A percentile compares a stretch with the other conserved stretches of the same genome.
phyloP scores from a whole-genome alignment of 140 eudicot genomes.

The Stevia rebaudiana region DNA sequence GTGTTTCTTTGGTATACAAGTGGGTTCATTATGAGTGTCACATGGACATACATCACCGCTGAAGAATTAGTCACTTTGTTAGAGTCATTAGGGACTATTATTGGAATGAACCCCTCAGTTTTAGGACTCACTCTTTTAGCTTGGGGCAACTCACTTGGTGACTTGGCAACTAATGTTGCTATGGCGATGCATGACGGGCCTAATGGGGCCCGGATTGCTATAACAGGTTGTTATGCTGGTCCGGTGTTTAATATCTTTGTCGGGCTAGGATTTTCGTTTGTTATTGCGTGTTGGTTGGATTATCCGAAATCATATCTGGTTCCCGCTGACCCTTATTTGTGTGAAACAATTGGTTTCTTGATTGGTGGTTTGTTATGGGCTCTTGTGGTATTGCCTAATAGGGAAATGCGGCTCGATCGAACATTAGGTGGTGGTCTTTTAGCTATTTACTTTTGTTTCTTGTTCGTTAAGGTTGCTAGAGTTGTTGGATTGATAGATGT shows the following conservation, averaged over 20 bases:
- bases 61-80: conserved; percentile 51
- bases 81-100: conserved; percentile 45
- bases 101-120: conserved; percentile 49
- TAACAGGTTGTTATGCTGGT: conserved; percentile 71
- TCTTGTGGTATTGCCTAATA: conserved; percentile 52
- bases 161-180: conserved; percentile 45
- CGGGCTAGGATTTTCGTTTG: conserved; percentile 59
- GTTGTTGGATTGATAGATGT: conserved; percentile 31
- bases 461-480: conserved; percentile 44
- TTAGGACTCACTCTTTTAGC: conserved; percentile 61
- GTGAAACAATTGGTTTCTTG: conserved; percentile 48
- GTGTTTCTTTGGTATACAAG: conserved; percentile 44
- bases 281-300: conserved; percentile 39
- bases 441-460: conserved; percentile 52
- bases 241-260: conserved; percentile 61
- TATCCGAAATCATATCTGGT: conserved; percentile 44
- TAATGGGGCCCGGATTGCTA: conserved; percentile 55
- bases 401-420: conserved; percentile 45
- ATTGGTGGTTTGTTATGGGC: conserved; percentile 64
- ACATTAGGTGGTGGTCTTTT: conserved; percentile 54
- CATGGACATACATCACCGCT: conserved; percentile 53
- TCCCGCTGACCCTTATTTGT: conserved; percentile 36
- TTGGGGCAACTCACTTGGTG: conserved; percentile 77
- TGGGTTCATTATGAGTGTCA: conserved; percentile 56
- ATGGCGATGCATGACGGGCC: conserved; percentile 56